phyloP scores from a whole-genome alignment of 768 basidiomycete species.

The Boletales sp. region DNA sequence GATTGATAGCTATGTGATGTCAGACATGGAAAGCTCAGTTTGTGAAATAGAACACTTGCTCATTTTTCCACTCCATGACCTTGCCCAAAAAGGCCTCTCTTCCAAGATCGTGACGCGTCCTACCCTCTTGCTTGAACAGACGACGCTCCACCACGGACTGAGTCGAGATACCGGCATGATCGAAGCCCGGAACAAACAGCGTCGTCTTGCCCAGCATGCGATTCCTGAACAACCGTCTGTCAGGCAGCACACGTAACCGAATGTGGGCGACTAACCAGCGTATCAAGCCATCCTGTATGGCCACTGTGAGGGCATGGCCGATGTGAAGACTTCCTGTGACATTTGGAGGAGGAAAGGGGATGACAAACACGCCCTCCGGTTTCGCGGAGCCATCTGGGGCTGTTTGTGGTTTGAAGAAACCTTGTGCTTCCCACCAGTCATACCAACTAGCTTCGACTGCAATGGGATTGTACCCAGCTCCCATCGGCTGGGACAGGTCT shows the following conservation, averaged over 20 bases:
- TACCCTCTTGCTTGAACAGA: constrained; percentile 74
- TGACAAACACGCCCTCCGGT: constrained; percentile 70
- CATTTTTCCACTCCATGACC: constrained; percentile 96
- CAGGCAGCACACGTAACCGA: not conserved
- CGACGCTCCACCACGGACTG: constrained; percentile 97
- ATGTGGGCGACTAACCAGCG: constrained; percentile 62
- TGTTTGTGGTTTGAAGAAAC: constrained; percentile 81
- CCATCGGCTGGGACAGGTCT: constrained; percentile 89
- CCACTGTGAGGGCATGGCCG: constrained; percentile 88
- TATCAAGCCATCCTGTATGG: constrained; percentile 85
- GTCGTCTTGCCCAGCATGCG: constrained; percentile 94
- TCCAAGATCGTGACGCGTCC: constrained; percentile 91
- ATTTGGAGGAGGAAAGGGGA: constrained; percentile 92
- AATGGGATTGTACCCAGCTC: constrained; percentile 91
- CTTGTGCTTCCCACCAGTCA: constrained; percentile 93
- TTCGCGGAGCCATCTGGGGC: constrained; percentile 54
- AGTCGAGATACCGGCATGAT: constrained; percentile 97
- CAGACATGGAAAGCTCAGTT: not conserved
- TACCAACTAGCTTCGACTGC: constrained; percentile 96
- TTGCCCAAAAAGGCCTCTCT: constrained; percentile 86
- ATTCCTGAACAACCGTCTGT: constrained; percentile 52
- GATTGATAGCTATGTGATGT: constrained; percentile 68
- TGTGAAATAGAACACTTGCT: constrained; percentile 51
- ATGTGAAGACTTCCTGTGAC: constrained; percentile 96
- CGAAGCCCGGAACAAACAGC: constrained; percentile 88